Conservation (phyloP, 1,284 basidiomycete species). For the Takashimella tepidaria region DNA sequence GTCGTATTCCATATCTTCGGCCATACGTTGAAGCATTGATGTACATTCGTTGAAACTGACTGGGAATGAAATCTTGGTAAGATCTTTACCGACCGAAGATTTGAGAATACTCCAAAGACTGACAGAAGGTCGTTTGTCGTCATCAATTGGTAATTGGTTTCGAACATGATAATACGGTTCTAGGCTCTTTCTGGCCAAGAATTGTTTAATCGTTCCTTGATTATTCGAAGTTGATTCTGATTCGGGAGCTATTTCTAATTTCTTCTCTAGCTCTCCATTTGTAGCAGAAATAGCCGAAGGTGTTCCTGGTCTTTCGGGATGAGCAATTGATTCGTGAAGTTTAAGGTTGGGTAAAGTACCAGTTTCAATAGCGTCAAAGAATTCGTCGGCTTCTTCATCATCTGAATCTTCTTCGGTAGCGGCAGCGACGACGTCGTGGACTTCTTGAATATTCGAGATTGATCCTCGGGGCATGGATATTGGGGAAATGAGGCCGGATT, state of each 20-base stretch:
- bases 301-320: conserved; percentile 36
- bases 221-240: not conserved
- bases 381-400: conserved; percentile 90
- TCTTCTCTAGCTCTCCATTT: not conserved
- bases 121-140: conserved; percentile 79
- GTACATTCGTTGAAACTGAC: conserved; percentile 96
- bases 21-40: conserved; percentile 79
- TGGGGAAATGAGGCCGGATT: conserved; percentile 1
- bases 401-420: conserved; percentile 44
- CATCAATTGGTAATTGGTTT: conserved; percentile 61
- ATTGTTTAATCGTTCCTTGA: conserved; percentile 30
- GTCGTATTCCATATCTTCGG: conserved; percentile 93
- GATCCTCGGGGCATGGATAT: conserved; percentile 12
- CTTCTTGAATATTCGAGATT: conserved; percentile 32
- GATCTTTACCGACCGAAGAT: conserved; percentile 91
- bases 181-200: conserved; percentile 56
- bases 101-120: conserved; percentile 95
- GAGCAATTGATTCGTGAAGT: conserved; percentile 58
- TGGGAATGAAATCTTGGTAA: conserved; percentile 89
- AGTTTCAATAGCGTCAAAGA: conserved; percentile 93
- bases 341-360: conserved; percentile 65
- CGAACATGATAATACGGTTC: conserved; percentile 66
- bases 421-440: conserved; percentile 36
- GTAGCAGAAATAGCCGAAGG: conserved; percentile 10
- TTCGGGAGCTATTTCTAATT: not conserved